phyloP scores from a whole-genome alignment of 1,139 yeast genomes.

The Candida labiduridarum region DNA sequence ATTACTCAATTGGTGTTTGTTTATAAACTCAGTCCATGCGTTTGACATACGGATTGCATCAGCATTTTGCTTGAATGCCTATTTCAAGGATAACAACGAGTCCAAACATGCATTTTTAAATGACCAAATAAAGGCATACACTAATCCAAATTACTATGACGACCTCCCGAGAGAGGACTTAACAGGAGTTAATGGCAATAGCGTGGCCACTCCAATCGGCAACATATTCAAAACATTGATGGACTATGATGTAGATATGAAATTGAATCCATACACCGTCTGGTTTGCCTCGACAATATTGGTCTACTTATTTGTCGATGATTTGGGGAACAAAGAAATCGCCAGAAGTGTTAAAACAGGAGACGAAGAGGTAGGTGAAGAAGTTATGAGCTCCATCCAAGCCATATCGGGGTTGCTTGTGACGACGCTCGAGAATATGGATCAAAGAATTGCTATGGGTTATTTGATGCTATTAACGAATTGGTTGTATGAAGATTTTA shows the following conservation, averaged over 20 bases:
- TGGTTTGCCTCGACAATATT: constrained; percentile 84
- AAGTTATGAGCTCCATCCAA: constrained; percentile 72
- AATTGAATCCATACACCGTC: constrained; percentile 79
- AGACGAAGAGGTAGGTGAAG: constrained; percentile 68
- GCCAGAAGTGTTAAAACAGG: constrained; percentile 67
- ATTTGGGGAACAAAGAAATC: constrained; percentile 52
- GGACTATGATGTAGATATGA: constrained; percentile 76
- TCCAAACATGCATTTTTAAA: constrained; percentile 62
- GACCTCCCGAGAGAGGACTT: constrained; percentile 11
- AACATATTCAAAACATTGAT: constrained; percentile 71
- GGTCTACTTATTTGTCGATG: constrained; percentile 63
- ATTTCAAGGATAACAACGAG: constrained; percentile 64
- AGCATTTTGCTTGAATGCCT: constrained; percentile 64
- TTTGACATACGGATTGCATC: constrained; percentile 83
- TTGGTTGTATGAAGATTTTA: constrained; percentile 80
- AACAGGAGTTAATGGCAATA: constrained; percentile 11
- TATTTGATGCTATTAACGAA: constrained; percentile 73
- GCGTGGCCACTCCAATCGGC: constrained; percentile 30
- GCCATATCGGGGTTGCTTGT: constrained; percentile 78
- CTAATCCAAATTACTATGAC: constrained; percentile 24
- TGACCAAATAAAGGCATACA: constrained; percentile 60
- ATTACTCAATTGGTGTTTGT: constrained; percentile 78
- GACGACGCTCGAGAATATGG: constrained; percentile 62
- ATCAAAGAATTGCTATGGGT: constrained; percentile 77
- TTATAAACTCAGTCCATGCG: constrained; percentile 76